Percentiles rank a stretch among this genome's conserved stretches.
These are phyloP conservation scores for Prunus davidiana DNA, from an alignment of 306 rosid genomes.

Conservation along the genomic window DNA sequence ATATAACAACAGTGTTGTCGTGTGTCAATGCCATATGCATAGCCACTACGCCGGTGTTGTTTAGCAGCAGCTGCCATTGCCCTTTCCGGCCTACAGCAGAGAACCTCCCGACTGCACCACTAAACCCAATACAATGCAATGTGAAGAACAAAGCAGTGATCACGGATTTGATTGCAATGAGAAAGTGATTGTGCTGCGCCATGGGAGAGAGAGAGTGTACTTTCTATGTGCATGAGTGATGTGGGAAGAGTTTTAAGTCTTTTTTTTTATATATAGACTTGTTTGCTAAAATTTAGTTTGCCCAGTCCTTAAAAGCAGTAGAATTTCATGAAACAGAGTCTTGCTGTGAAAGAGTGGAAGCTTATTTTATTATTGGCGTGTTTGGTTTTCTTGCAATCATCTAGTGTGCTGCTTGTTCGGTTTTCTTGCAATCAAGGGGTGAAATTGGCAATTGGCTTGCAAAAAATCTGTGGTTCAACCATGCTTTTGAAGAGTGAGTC, in stretches of 20 bases:
- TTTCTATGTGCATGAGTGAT: not conserved
- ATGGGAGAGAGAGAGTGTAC: not conserved
- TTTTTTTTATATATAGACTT: not conserved
- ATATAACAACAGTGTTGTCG: conserved; percentile 57
- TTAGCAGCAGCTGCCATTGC: conserved; percentile 61
- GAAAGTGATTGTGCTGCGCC: conserved; percentile 16
- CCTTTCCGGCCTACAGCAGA: conserved; percentile 33
- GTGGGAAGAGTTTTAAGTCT: not conserved
- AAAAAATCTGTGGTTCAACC: conserved; percentile 14
- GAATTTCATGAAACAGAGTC: not conserved
- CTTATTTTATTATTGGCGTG: not conserved
- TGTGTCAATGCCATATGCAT: conserved; percentile 75
- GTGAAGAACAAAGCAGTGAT: conserved; percentile 20
- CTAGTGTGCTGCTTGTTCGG: not conserved
- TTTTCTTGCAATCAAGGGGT: not conserved
- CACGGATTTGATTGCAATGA: conserved; percentile 8
- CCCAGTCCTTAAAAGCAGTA: not conserved
- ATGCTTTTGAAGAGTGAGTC: conserved; percentile 5
- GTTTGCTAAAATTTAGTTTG: not conserved
- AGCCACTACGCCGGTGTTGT: conserved; percentile 60
- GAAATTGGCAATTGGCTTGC: not conserved
- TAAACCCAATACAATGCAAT: conserved; percentile 13
- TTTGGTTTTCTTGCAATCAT: not conserved
- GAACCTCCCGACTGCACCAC: conserved; percentile 21
- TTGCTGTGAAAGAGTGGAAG: not conserved